phyloP scores from a whole-genome alignment of 164 flowering plant species.

The Magnolia officinalis region DNA sequence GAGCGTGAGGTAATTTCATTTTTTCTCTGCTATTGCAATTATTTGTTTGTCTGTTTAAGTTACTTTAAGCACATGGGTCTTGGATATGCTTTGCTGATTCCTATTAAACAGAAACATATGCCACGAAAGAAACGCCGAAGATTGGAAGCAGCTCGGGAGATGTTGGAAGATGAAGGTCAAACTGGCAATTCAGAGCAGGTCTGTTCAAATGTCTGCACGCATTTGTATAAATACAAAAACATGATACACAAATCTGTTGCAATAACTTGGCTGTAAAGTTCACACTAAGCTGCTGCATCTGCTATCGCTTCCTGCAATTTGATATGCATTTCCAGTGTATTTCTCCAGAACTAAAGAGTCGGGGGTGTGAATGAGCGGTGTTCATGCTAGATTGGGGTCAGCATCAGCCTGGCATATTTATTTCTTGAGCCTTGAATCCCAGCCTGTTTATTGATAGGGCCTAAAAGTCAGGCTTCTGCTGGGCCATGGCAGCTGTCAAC shows the following conservation, averaged over 20 bases:
- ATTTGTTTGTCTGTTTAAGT: too few species aligned
- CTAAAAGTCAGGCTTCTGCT: neutral
- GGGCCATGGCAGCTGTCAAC: neutral
- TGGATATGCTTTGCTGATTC: neutral
- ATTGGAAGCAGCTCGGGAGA: conserved; percentile 84
- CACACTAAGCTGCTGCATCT: neutral
- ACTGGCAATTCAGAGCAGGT: conserved; percentile 30
- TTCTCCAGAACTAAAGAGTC: too few species aligned
- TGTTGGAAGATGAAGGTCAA: conserved; percentile 63
- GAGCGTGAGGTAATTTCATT: conserved; percentile 68
- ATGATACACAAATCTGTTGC: neutral
- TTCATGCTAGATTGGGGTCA: too few species aligned
- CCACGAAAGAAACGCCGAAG: conserved; percentile 87
- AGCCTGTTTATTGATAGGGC: too few species aligned
- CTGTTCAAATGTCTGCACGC: neutral
- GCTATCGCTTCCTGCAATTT: too few species aligned
- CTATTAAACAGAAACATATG: conserved; percentile 53
- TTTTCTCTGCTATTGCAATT: neutral
- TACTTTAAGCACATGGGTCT: neutral
- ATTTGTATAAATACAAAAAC: neutral
- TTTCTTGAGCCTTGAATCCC: too few species aligned
- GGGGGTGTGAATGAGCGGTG: too few species aligned
- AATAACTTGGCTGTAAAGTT: neutral
- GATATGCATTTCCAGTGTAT: too few species aligned
- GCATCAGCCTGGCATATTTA: too few species aligned